Conservation (phyloP, 306 rosid species). For the Castanea sativa region DNA sequence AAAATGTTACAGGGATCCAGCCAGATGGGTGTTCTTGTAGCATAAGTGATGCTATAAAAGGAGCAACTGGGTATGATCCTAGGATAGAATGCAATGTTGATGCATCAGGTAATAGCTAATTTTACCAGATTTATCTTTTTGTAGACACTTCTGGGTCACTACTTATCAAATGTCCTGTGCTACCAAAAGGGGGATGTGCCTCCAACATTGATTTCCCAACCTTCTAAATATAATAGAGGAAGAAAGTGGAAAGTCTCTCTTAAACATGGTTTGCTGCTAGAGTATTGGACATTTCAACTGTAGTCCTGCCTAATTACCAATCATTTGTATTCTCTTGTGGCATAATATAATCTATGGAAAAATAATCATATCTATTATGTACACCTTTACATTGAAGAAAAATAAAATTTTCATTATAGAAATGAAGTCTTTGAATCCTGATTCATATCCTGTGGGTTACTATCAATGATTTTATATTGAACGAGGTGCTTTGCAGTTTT, state of each 20-base stretch:
- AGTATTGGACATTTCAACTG: no score
- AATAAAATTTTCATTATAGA: no score
- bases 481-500: no score
- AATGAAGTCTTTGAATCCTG: no score
- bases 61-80: conserved; percentile 33
- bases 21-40: conserved; percentile 44
- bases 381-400: no score
- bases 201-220: conserved; percentile 48
- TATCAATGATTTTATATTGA: no score
- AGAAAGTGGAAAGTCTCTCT: background rate
- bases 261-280: no score
- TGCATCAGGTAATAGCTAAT: conserved; percentile 36
- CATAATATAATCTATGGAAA: no score
- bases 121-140: conserved; percentile 36
- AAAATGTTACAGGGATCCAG: conserved; percentile 23
- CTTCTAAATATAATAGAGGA: conserved; percentile 15
- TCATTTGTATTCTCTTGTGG: no score
- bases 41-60: conserved; percentile 39
- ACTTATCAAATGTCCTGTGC: conserved; percentile 47
- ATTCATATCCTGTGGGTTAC: no score
- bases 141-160: conserved; percentile 37
- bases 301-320: no score
- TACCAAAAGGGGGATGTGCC: conserved; percentile 34
- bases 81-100: conserved; percentile 51
- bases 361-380: no score